Evolutionary conservation across 2,329 filamentous ascomycete genomes (phyloP), one percentile per base, ranked within the genome.

Genomic region (Amesomyces nigricolor): DNA sequence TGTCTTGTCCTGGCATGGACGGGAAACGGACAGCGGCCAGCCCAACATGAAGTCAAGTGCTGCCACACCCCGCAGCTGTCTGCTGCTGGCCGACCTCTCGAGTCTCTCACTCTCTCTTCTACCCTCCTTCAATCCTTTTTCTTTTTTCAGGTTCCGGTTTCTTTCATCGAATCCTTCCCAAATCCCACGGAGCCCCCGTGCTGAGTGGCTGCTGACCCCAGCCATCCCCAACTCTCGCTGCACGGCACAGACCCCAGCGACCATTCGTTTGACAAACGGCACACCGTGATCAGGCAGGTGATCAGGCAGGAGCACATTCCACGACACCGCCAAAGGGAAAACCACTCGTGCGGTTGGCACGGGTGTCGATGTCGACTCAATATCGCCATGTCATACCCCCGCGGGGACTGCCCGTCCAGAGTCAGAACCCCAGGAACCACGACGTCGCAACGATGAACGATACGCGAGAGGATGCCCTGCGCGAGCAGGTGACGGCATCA

Each of bases 391-490:
- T 50, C 53, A 49, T 60, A 47, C 55, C 44, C 44, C 50, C 13
- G 44, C 16, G 17, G 43, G 51, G 16, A 38, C 44, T 6, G 30
- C 32, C n/a, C 26, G 22, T 37, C 38, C 52, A 53, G 19, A 16
- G 37, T 32, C 52, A 53, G 19, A 14, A 37, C 26, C 52, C 22
- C 51, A 47, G 57, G 59, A 56, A 62, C 61, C 61, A 49, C 57
- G 53, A 61, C 52, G 61, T 61, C 51, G 58, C 57, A 62, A 40
- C 45, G 40, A 59, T 62, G 61, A 54, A 44, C 47, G 45, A 50
- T 51, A 55, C 55, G 43, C 57, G 54, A 30, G 39, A 58, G 32
- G 42, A 50, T 54, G 47, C 39, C 40, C 22, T 56, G 52, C 51
- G 51, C 26, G 55, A 56, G n/a, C 53, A 59, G 45, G 45, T 57